phyloP scores from a whole-genome alignment of 768 basidiomycete species.

The Arthromyces matolae region DNA sequence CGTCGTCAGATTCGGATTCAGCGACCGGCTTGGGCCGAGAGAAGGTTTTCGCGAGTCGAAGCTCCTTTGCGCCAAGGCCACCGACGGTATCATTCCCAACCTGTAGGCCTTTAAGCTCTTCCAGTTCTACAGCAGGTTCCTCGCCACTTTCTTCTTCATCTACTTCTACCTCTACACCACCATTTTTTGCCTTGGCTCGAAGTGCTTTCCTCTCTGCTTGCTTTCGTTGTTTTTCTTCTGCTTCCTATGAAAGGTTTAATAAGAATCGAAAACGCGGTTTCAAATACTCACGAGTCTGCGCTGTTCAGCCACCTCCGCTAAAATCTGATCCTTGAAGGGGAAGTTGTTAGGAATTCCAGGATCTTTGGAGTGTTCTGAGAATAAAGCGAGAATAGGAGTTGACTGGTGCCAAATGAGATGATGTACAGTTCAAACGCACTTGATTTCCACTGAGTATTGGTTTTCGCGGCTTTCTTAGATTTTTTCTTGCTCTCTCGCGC shows the following conservation, averaged over 20 bases:
- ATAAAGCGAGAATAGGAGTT: neutral
- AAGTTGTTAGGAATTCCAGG: conserved; percentile 92
- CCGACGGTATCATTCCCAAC: conserved; percentile 48
- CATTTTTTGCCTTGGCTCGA: conserved; percentile 16
- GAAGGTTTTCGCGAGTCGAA: conserved; percentile 32
- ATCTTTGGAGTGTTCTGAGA: conserved; percentile 75
- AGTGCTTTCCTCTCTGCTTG: conserved; percentile 62
- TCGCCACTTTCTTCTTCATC: conserved; percentile 20
- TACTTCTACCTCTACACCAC: neutral
- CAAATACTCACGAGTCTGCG: conserved; percentile 57
- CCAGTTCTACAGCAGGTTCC: conserved; percentile 27
- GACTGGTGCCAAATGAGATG: neutral
- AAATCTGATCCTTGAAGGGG: conserved; percentile 91
- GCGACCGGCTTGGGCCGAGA: conserved; percentile 25
- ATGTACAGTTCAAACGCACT: conserved; percentile 45
- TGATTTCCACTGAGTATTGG: conserved; percentile 83
- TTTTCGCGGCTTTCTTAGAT: conserved; percentile 67
- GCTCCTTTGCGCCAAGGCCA: conserved; percentile 39
- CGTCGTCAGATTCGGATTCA: conserved; percentile 33
- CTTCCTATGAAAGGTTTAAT: conserved; percentile 42
- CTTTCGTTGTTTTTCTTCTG: conserved; percentile 69
- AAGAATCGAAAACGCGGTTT: neutral
- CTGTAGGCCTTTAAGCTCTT: conserved; percentile 35
- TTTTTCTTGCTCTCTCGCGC: conserved; percentile 76
- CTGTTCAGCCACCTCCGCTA: conserved; percentile 85